Base-by-base conservation (phyloP, 306 rosid species). In the Rubus parviflorus region DNA sequence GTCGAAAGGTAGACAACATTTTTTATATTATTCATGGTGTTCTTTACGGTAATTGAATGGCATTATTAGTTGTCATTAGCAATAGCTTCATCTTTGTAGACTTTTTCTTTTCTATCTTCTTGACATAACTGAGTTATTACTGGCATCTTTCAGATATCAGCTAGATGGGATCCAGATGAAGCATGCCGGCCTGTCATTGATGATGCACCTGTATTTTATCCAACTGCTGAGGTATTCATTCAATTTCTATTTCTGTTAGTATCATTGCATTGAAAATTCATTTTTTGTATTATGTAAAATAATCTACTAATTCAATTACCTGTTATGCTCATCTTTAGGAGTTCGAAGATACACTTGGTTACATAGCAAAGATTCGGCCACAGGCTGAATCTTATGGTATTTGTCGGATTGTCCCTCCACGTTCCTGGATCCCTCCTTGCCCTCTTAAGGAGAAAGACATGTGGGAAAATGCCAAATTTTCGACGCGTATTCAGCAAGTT, bases 351-450 rank as follows among this genome's bases (percentile, higher is more conserved):
- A 88, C 99, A 56, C 85, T 95, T 42, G 86, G 87, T 74, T 95
- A 92, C 87, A 91, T 95, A 70, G 97, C 93, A 65, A 92, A 86
- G 84, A 90, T 95, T 62, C 89, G 97, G 8, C 87, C 89, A 35
- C 57, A 63, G 83, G 99, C 99, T 62, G 96, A 92, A 79, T 77
- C 88, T 12, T 80, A 86, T 85, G 99, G 98, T 70, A 95, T 95
- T 87, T 95, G 99, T 81, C 87, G 97, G 88, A 91, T 95, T 82
- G 97, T 95, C 79, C 99, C 99, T 64, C 99, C 99, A 14, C 46
- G 89, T 79, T 85, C 86, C 41, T 95, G 99, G 99, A 77, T 47
- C 63, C 97, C 99, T 70, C 96, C 94, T 52, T 95, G 97, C 83
- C 89, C 88, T 82, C 97, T 95, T n/a, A 92, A 86, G 88, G 94